Evolutionary conservation across 2,329 filamentous ascomycete genomes (phyloP).

Genomic region (Fusarium circinatum): DNA sequence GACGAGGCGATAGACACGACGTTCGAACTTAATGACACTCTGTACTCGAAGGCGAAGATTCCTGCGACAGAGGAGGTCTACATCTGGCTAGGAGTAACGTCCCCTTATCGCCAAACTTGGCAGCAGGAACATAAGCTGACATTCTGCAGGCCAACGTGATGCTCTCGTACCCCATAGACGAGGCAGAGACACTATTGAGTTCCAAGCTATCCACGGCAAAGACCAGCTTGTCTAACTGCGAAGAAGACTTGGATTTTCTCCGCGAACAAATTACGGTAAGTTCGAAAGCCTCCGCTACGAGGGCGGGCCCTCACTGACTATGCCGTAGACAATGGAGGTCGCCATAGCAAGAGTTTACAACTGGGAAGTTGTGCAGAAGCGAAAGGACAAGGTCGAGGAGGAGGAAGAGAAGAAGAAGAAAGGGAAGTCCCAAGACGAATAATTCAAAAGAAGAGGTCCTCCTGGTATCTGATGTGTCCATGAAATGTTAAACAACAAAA

Average conservation of each 20-base stretch:
- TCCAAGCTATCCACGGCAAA: slow-evolving; percentile 84
- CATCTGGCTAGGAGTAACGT: slow-evolving; percentile 88
- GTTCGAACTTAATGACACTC: slow-evolving; percentile 95
- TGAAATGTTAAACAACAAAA: slow-evolving; percentile 21
- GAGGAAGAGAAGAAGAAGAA: slow-evolving; percentile 57
- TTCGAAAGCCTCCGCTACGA: slow-evolving; percentile 18
- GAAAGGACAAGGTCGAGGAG: slow-evolving; percentile 84
- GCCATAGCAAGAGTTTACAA: slow-evolving; percentile 98
- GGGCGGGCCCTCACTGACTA: not conserved
- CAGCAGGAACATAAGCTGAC: slow-evolving; percentile 38
- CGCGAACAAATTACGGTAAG: slow-evolving; percentile 94
- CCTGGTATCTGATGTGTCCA: slow-evolving; percentile 22
- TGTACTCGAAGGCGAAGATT: slow-evolving; percentile 88
- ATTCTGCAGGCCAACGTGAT: slow-evolving; percentile 85
- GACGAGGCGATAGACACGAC: slow-evolving; percentile 85
- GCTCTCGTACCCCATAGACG: slow-evolving; percentile 90
- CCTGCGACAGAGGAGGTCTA: slow-evolving; percentile 90
- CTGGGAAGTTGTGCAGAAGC: slow-evolving; percentile 96
- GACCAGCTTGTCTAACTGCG: slow-evolving; percentile 83
- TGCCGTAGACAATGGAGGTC: slow-evolving; percentile 88
- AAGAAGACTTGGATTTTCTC: slow-evolving; percentile 96
- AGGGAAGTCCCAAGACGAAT: slow-evolving; percentile 45
- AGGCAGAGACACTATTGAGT: slow-evolving; percentile 82
- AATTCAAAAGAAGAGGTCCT: slow-evolving; percentile 9
- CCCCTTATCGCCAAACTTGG: not conserved